Base-by-base conservation (phyloP, 75 land plant genomes). In the Isoetes taiwanensis region DNA sequence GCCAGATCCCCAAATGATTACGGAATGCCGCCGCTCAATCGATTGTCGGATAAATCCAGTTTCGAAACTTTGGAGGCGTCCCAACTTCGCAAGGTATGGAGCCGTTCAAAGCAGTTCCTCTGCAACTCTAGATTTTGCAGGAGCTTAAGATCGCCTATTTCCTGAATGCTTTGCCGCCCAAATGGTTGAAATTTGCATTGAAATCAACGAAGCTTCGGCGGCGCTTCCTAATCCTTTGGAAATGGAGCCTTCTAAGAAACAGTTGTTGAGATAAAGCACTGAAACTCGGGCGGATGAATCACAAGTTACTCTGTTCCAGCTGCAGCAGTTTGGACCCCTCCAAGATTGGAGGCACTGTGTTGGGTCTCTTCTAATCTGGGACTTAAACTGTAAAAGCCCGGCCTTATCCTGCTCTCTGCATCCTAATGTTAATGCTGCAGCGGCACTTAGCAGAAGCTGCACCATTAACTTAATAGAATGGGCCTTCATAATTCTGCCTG, bases 271-370 rank as follows among this genome's bases (percentile, higher is more conserved):
- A n/a, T 46, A 46, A 8, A 46, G 16, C 6, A 19, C 50, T 6
- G n/a, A 5, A 16, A 46, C 16, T 6, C 25, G 50, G 5, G 25
- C 50, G 16, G 50, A 6, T n/a, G 50, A 8, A n/a, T 46, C 50
- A 16, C 50, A 46, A 46, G 50, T 46, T 46, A 46, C 50, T 23
- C 50, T 46, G n/a, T 19, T 19, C 50, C 50, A 46, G 25, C 25
- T 46, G 50, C 50, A 46, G n/a, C 50, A 46, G 16, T 46, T 23
- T 23, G 50, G 4, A n/a, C n/a, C n/a, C 50, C 50, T 46, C 50
- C 50, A 46, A 3, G 50, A 46, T 19, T 3, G 8, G 25, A 46
- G 6, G 23, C 50, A 46, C 50, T 19, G 16, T 46, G 50, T 46
- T 46, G 50, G 50, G 50, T 46, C 50, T 23, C 25, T 23, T n/a